A percentile compares a stretch with the other conserved stretches of the same genome.
phyloP scores from a whole-genome alignment of 1,284 basidiomycete genomes.

The Tremellales sp. region DNA sequence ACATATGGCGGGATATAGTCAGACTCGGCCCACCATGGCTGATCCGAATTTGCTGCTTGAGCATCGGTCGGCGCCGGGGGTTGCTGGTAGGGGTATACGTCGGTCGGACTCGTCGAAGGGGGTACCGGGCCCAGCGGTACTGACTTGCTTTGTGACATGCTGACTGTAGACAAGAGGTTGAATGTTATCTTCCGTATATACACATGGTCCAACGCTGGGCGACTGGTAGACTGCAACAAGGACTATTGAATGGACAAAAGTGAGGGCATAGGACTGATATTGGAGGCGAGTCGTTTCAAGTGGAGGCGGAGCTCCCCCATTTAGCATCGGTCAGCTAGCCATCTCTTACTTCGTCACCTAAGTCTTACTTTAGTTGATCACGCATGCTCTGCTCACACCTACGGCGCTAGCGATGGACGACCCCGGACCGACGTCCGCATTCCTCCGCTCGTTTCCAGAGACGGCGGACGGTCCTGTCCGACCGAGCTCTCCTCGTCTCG shows the following conservation, averaged over 20 bases:
- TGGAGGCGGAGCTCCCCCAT: neutral
- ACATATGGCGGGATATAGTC: conserved; percentile 3
- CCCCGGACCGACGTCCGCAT: conserved; percentile 42
- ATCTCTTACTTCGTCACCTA: too few relatives aligned
- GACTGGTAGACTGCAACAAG: too few relatives aligned
- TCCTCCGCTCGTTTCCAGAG: conserved; percentile 33
- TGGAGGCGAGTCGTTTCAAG: neutral
- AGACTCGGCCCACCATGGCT: neutral
- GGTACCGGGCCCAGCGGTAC: neutral
- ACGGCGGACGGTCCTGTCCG: conserved; percentile 33
- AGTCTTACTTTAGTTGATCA: too few relatives aligned
- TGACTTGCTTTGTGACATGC: conserved; percentile 24
- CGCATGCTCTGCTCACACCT: too few relatives aligned
- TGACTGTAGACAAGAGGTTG: too few relatives aligned
- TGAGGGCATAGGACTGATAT: neutral
- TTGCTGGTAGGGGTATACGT: too few relatives aligned
- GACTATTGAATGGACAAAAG: neutral
- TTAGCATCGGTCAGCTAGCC: neutral
- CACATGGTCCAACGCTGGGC: too few relatives aligned
- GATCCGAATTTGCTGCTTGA: too few relatives aligned
- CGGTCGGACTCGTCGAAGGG: too few relatives aligned
- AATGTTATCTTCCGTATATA: too few relatives aligned
- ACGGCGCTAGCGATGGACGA: conserved; percentile 26
- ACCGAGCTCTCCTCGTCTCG: conserved; percentile 22
- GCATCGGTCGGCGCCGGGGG: too few relatives aligned